Evolutionary conservation across 192 early-diverging fungal species (phyloP).

Genomic region (Allomyces macrogynus): DNA sequence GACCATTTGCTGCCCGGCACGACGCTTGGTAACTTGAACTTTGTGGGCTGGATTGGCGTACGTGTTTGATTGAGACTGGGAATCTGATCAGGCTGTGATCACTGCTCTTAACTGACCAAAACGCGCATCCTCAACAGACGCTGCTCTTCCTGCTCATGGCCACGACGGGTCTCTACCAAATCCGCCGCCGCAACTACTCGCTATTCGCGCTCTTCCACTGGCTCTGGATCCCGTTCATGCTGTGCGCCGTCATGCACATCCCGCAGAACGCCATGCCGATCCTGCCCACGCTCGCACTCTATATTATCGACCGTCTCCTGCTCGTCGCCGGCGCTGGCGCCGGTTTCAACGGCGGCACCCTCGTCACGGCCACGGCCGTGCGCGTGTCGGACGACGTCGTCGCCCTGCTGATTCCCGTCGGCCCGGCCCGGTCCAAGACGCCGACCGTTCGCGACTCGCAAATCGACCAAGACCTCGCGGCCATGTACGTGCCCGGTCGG

Average conservation of each 20-base stretch:
- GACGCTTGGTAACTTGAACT: neutral
- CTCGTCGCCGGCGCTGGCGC: neutral
- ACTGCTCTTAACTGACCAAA: no score
- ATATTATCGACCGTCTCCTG: neutral
- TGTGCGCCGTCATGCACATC: neutral
- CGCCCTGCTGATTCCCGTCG: neutral
- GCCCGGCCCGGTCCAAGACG: neutral
- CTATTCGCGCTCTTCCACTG: neutral
- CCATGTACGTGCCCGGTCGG: neutral
- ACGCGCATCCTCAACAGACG: no score
- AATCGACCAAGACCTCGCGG: neutral
- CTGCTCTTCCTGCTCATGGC: neutral
- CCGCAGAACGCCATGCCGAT: neutral
- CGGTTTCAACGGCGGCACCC: neutral
- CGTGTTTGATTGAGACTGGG: neutral
- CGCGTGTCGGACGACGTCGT: neutral
- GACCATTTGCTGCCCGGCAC: neutral
- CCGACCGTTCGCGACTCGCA: neutral
- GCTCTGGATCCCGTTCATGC: neutral
- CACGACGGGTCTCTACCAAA: neutral
- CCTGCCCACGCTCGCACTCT: neutral
- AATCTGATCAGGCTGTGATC: neutral
- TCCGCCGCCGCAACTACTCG: neutral
- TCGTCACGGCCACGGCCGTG: neutral
- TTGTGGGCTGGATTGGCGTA: neutral